A percentile compares a stretch with the other conserved stretches of the same genome.
phyloP scores from a whole-genome alignment of 306 rosid species.

The Cucumis cinereus region DNA sequence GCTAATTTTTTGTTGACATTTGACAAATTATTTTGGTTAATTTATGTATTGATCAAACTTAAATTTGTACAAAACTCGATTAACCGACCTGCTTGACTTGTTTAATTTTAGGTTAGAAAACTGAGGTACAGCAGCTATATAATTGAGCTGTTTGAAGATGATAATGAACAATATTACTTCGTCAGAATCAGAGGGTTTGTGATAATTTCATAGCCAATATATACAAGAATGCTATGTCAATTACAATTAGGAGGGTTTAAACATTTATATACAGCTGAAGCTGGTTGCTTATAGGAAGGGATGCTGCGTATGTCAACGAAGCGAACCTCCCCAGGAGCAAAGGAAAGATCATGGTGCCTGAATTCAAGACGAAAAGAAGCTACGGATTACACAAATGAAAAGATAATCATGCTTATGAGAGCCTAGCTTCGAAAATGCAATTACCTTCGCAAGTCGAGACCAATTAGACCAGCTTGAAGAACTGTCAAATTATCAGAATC shows the following conservation, averaged over 20 bases:
- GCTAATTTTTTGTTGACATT: no score
- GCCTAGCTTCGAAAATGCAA: neutral
- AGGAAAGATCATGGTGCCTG: slow-evolving; percentile 83
- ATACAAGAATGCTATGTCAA: slow-evolving; percentile 8
- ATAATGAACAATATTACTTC: neutral
- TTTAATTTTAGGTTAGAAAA: neutral
- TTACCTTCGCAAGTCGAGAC: slow-evolving; percentile 80
- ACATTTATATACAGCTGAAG: slow-evolving; percentile 81
- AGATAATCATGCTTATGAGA: neutral
- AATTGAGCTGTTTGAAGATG: neutral
- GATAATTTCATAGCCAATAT: neutral
- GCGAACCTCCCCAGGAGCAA: slow-evolving; percentile 86
- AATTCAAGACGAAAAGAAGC: slow-evolving; percentile 11
- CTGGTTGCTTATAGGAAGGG: slow-evolving; percentile 75
- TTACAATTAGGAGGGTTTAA: slow-evolving; percentile 66
- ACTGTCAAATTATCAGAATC: slow-evolving; percentile 80
- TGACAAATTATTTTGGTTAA: no score
- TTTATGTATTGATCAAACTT: no score
- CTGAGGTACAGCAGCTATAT: neutral
- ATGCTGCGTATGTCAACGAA: slow-evolving; percentile 62
- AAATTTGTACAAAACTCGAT: no score
- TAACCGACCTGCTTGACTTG: neutral
- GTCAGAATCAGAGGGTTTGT: neutral
- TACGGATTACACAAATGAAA: neutral
- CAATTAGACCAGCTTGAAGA: slow-evolving; percentile 79